Evolutionary conservation across 2,329 filamentous ascomycete species (phyloP).

Genomic region (Trichophyton mentagrophytes): DNA sequence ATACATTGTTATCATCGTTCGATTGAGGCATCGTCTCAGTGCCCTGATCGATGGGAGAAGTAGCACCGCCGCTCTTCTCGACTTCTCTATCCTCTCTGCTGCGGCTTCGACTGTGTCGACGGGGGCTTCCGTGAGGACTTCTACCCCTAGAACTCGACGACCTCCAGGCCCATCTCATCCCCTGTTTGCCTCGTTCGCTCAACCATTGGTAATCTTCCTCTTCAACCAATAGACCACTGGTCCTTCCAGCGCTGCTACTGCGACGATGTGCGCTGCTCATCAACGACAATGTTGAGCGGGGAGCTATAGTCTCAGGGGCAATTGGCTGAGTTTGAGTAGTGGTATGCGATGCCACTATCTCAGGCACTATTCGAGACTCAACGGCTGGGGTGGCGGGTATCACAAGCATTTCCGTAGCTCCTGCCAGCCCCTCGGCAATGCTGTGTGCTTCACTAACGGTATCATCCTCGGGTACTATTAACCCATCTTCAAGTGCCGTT

Average conservation of each 20-base stretch:
- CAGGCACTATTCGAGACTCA: background rate
- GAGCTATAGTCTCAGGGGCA: constrained; percentile 1
- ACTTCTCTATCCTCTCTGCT: background rate
- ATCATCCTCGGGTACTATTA: constrained; percentile 9
- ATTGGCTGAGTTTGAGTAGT: background rate
- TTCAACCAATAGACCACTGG: constrained; percentile 16
- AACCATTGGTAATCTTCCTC: constrained; percentile 19
- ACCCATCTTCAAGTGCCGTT: constrained; percentile 12
- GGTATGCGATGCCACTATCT: background rate
- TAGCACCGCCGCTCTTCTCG: background rate
- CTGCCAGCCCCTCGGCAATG: constrained; percentile 15
- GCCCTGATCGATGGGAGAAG: background rate
- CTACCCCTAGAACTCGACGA: constrained; percentile 3
- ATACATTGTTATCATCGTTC: background rate
- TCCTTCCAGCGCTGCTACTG: constrained; percentile 13
- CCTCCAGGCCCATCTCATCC: constrained; percentile 15
- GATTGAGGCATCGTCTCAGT: background rate
- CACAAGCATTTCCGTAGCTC: constrained; percentile 14
- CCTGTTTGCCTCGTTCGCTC: constrained; percentile 15
- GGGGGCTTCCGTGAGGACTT: background rate
- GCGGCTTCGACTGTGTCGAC: background rate
- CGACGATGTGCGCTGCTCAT: constrained; percentile 7
- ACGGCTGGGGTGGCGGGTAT: constrained; percentile 13
- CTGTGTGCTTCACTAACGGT: constrained; percentile 5
- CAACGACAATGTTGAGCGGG: background rate